Evolutionary conservation across 75 land plant species (phyloP).

Genomic region (Adiantum capillusveneris): DNA sequence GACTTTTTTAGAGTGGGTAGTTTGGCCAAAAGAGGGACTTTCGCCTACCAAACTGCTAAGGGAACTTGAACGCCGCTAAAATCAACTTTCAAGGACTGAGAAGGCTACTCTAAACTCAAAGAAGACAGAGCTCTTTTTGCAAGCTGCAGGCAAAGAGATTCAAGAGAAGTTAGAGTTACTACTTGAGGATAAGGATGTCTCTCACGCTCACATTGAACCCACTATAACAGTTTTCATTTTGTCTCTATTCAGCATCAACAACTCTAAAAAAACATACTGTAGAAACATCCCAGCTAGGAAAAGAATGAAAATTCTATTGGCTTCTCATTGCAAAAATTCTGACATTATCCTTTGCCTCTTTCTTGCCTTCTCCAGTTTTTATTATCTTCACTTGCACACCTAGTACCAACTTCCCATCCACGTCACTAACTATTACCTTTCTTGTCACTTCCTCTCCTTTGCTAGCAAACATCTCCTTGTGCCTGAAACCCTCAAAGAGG

Average conservation of each 20-base stretch:
- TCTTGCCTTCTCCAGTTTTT: not conserved
- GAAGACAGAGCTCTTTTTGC: too few relatives aligned
- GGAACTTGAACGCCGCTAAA: too few relatives aligned
- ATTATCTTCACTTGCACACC: not conserved
- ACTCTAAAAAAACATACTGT: not conserved
- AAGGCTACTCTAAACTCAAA: too few relatives aligned
- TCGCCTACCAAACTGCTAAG: too few relatives aligned
- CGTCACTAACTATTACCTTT: not conserved
- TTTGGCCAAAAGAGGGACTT: too few relatives aligned
- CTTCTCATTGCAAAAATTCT: not conserved
- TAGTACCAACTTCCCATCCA: not conserved
- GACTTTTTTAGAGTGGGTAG: too few relatives aligned
- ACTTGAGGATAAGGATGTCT: too few relatives aligned
- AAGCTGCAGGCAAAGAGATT: too few relatives aligned
- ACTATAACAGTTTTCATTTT: not conserved
- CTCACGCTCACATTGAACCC: not conserved
- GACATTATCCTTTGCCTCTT: not conserved
- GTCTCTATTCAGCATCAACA: not conserved
- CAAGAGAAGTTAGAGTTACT: too few relatives aligned
- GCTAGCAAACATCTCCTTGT: not conserved
- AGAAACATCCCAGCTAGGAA: not conserved
- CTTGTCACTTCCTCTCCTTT: not conserved
- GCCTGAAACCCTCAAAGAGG: not conserved
- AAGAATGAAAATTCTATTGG: not conserved
- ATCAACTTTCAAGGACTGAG: too few relatives aligned